Percentiles rank a stretch among this genome's conserved stretches.
These are phyloP conservation scores for Tetradesmus lagerheimii DNA, from an alignment of 139 green algal genomes.

Conservation along the genomic window DNA sequence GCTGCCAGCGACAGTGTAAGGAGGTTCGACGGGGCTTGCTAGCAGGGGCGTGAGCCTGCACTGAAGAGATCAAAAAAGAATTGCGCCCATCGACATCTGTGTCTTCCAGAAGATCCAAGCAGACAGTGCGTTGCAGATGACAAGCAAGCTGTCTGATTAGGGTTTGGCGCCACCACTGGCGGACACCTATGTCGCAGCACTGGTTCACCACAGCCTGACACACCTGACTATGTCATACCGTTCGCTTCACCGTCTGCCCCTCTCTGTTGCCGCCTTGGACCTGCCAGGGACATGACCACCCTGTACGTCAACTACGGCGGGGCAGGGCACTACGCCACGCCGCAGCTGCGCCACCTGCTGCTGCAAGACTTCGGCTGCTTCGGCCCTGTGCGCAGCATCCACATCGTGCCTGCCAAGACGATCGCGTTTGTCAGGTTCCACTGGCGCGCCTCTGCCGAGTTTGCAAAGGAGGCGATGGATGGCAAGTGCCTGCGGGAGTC, in stretches of 20 bases:
- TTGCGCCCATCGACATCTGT: no score
- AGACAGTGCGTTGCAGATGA: no score
- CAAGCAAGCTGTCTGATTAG: no score
- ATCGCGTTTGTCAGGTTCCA: conserved; percentile 80
- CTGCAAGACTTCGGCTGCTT: conserved; percentile 34
- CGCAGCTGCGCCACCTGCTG: conserved; percentile 38
- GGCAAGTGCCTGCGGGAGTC: conserved; percentile 66
- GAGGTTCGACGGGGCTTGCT: no score
- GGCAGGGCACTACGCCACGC: conserved; percentile 23
- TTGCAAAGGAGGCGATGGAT: conserved; percentile 87
- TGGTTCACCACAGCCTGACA: no score
- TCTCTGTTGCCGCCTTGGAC: not conserved
- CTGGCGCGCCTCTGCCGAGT: conserved; percentile 79
- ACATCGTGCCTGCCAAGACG: conserved; percentile 75
- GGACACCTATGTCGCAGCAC: no score
- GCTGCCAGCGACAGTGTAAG: no score
- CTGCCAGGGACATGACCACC: conserved; percentile 9
- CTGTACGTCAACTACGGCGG: conserved; percentile 43
- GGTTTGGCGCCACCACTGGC: no score
- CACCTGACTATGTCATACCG: no score
- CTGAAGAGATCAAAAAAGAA: no score
- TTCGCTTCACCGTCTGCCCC: not conserved
- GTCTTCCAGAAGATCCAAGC: no score
- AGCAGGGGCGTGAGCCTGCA: no score
- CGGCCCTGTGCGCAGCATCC: conserved; percentile 53